phyloP scores from a whole-genome alignment of 352 stramenopile species.

The Pilasporangium apinafurcum region DNA sequence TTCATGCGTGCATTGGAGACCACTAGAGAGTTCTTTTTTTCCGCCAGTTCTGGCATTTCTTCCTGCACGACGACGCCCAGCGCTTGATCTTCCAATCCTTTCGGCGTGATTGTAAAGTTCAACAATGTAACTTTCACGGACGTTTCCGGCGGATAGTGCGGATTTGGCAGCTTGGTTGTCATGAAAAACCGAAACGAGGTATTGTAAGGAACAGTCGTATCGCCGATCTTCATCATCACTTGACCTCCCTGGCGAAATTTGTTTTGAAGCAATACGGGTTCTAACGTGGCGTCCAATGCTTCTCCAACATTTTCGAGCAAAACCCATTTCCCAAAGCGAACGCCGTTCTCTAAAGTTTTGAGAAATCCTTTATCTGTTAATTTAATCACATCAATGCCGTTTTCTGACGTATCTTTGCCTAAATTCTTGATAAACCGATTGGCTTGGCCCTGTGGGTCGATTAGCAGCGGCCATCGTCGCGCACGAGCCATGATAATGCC shows the following conservation, averaged over 20 bases:
- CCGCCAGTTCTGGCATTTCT: constrained; percentile 90
- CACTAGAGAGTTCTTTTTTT: constrained; percentile 93
- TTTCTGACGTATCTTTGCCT: constrained; percentile 77
- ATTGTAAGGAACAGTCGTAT: constrained; percentile 90
- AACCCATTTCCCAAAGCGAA: constrained; percentile 91
- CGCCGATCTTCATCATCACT: constrained; percentile 91
- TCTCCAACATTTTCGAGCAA: constrained; percentile 88
- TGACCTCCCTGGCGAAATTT: constrained; percentile 92
- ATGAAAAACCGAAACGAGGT: constrained; percentile 89
- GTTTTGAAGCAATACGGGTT: constrained; percentile 88
- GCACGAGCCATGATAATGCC: constrained; percentile 90
- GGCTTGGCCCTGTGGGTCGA: constrained; percentile 90
- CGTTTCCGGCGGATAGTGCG: constrained; percentile 90
- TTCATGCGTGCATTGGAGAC: constrained; percentile 91
- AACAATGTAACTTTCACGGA: constrained; percentile 91
- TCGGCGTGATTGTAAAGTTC: constrained; percentile 92
- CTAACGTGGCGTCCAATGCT: constrained; percentile 82
- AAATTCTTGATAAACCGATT: constrained; percentile 94
- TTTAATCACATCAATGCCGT: constrained; percentile 83
- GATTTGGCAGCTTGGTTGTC: constrained; percentile 91
- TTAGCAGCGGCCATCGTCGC: constrained; percentile 87
- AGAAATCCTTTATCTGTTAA: constrained; percentile 77
- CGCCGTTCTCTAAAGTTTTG: constrained; percentile 86
- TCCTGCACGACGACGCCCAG: constrained; percentile 90
- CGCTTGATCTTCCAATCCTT: constrained; percentile 88